These are phyloP conservation scores for Eremochloa ophiuroides DNA, from an alignment of 176 grass and related monocot species.

Conservation along the genomic window DNA sequence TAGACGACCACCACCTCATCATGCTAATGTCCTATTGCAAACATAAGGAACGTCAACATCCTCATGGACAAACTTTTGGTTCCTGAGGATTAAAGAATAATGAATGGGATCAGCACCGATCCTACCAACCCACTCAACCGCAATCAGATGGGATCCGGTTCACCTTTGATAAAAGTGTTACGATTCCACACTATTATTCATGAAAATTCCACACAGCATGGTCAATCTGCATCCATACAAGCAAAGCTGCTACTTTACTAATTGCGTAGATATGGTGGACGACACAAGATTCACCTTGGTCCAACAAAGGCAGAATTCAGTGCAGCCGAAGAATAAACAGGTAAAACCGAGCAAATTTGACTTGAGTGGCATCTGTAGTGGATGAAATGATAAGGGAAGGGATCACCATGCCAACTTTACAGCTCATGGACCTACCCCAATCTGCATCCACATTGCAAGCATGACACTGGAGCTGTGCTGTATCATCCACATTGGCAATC, in stretches of 20 bases:
- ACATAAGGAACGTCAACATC: neutral
- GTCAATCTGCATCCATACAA: neutral
- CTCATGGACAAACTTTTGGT: neutral
- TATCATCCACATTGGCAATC: neutral
- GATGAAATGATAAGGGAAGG: neutral
- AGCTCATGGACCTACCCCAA: conserved; percentile 27
- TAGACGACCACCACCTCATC: neutral
- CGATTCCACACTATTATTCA: neutral
- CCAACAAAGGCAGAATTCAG: neutral
- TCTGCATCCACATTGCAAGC: conserved; percentile 16
- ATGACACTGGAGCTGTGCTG: neutral
- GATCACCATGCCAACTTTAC: conserved; percentile 8
- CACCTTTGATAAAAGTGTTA: neutral
- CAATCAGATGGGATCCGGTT: neutral
- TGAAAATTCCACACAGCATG: neutral
- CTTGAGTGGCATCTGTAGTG: neutral
- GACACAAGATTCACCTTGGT: neutral
- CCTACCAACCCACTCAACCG: conserved; percentile 1
- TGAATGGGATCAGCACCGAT: conserved; percentile 10
- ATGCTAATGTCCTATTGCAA: neutral
- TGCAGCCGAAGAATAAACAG: neutral
- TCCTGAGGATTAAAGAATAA: neutral
- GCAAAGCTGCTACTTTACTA: too few species aligned
- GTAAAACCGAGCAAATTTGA: neutral
- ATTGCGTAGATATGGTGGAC: neutral